Evolutionary conservation across 2,329 filamentous ascomycete genomes (phyloP), one percentile per base, ranked within the genome.

Genomic region (Fonsecaea erecta): DNA sequence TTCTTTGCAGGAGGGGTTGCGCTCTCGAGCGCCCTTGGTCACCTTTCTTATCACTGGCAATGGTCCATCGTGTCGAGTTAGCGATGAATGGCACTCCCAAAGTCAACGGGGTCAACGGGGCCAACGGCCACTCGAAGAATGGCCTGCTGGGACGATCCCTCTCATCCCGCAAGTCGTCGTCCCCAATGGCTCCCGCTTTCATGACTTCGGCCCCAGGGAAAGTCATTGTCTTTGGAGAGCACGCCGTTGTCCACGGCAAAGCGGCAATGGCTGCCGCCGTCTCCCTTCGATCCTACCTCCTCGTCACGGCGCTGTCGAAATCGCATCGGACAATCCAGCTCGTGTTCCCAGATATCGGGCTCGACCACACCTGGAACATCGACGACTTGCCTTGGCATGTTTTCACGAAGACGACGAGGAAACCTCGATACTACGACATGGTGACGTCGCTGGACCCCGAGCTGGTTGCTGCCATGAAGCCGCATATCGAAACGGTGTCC

Each of bases 181-280:
- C 85, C 55, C 86, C 87, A 0, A 85, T 89, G 81, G 85, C 95
- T 79, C 93, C 94, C 51, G 83, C 93, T 67, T 99, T 99, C 77
- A 97, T 99, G 91, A 93, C 98, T 63, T 98, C 95, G 16, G 94
- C 96, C 1, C 95, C 95, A 0, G 96, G 94, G 69, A 99, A 99
- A 78, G 95, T 97, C 75, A 99, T 99, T 77, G 92, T 98, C 60
- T 98, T 94, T 80, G 95, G 95, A 71, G 95, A 99, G 78, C 95
- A 99, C 81, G 91, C 95, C 1, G 95, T 98, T n/a, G 95, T 99
- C 21, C 88, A 99, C 75, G 93, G 93, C 75, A 98, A 97, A 89
- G 88, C 93, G 71, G 94, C 95, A 64, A 94, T 99, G 78, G 95
- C 95, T 59, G 96, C 95, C 26, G 90, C 95, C 32, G 96, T 99